A percentile compares a stretch with the other conserved stretches of the same genome.
These are phyloP conservation scores for Hyaloperonospora arabidopsidis DNA, from an alignment of 352 stramenopile genomes.

Conservation along the genomic window DNA sequence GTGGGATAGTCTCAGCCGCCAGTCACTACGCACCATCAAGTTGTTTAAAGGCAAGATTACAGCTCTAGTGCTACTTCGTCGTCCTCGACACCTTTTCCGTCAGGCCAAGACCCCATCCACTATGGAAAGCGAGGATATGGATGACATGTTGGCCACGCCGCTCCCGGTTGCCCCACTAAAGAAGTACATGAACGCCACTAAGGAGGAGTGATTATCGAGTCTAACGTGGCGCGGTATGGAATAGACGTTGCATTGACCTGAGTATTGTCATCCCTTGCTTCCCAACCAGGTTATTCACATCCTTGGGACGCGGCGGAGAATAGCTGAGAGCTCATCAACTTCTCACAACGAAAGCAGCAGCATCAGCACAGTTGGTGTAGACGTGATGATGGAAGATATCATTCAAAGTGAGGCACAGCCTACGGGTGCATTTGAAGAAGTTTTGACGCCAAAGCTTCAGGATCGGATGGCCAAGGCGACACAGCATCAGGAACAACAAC, in stretches of 20 bases:
- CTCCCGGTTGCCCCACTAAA: slow-evolving; percentile 64
- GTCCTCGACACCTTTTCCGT: slow-evolving; percentile 53
- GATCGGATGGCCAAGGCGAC: slow-evolving; percentile 43
- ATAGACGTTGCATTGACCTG: too few species aligned
- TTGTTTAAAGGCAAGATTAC: slow-evolving; percentile 59
- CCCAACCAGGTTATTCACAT: slow-evolving; percentile 15
- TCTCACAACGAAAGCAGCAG: neutral
- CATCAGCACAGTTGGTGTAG: neutral
- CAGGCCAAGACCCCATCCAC: slow-evolving; percentile 35
- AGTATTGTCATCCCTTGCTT: neutral
- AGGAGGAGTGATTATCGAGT: slow-evolving; percentile 15
- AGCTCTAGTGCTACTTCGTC: slow-evolving; percentile 40
- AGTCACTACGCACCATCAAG: slow-evolving; percentile 58
- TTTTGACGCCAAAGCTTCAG: slow-evolving; percentile 39
- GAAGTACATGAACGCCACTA: slow-evolving; percentile 60
- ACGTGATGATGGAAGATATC: slow-evolving; percentile 20
- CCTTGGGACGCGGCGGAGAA: slow-evolving; percentile 25
- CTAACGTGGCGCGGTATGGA: neutral
- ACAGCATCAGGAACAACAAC: slow-evolving; percentile 40
- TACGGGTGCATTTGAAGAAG: slow-evolving; percentile 39
- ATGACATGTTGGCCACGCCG: slow-evolving; percentile 26
- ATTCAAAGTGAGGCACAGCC: slow-evolving; percentile 17
- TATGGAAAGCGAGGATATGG: slow-evolving; percentile 25
- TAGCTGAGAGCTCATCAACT: neutral
- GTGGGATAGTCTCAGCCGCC: slow-evolving; percentile 59